Evolutionary conservation across 1,284 basidiomycete genomes (phyloP).

Genomic region (Spongiforma sp.): DNA sequence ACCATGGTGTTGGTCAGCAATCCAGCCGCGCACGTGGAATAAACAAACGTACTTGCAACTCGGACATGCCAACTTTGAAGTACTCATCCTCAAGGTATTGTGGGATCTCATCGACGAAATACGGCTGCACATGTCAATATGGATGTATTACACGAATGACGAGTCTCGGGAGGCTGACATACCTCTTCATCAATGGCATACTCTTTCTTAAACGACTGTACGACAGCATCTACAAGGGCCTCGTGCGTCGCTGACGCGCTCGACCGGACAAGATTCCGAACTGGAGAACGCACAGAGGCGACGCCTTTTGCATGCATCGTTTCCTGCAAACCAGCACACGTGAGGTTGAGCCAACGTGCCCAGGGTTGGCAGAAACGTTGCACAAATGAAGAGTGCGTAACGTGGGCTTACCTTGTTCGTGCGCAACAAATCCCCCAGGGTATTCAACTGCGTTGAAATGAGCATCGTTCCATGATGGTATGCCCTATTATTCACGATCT

Average conservation of each 20-base stretch:
- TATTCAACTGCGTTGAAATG: slow-evolving; percentile 78
- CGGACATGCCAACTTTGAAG: slow-evolving; percentile 70
- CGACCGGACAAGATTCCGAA: slow-evolving; percentile 80
- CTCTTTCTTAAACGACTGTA: slow-evolving; percentile 69
- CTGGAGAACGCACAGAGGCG: slow-evolving; percentile 91
- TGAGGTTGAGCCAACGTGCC: too few species aligned
- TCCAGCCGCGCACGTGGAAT: not conserved
- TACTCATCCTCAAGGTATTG: slow-evolving; percentile 53
- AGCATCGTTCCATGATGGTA: slow-evolving; percentile 99
- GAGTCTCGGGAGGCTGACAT: slow-evolving; percentile 6
- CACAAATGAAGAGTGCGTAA: too few species aligned
- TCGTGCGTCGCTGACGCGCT: slow-evolving; percentile 65
- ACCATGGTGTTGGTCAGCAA: slow-evolving; percentile 4
- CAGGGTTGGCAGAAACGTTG: too few species aligned
- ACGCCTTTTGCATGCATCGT: slow-evolving; percentile 87
- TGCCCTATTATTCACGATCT: slow-evolving; percentile 88
- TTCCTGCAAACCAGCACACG: slow-evolving; percentile 48
- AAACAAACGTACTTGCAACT: slow-evolving; percentile 62
- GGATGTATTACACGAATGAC: not conserved
- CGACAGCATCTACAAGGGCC: slow-evolving; percentile 74
- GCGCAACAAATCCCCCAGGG: slow-evolving; percentile 75
- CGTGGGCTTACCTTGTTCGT: slow-evolving; percentile 76
- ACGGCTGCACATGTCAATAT: slow-evolving; percentile 29
- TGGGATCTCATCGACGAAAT: slow-evolving; percentile 50
- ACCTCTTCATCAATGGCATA: slow-evolving; percentile 62